phyloP scores from a whole-genome alignment of 2,329 filamentous ascomycete species.

The Aspergillus latus region DNA sequence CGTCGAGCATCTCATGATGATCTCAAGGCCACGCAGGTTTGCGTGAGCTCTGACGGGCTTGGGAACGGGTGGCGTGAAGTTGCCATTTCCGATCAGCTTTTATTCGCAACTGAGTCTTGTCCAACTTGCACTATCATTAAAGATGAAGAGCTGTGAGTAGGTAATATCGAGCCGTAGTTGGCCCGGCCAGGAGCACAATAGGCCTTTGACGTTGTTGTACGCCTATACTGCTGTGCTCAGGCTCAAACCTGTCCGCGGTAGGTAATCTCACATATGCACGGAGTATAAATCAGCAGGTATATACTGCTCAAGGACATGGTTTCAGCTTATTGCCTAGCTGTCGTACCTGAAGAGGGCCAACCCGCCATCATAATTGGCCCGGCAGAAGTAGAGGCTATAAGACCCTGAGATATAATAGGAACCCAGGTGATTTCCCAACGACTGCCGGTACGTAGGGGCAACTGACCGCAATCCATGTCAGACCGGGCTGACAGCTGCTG shows the following conservation, averaged over 20 bases:
- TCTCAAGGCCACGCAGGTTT: constrained; percentile 7
- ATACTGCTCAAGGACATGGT: neutral
- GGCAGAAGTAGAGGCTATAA: neutral
- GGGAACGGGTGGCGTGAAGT: neutral
- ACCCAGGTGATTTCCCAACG: neutral
- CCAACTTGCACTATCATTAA: neutral
- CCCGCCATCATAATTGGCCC: neutral
- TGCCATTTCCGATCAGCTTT: neutral
- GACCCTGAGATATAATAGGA: neutral
- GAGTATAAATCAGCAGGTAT: neutral
- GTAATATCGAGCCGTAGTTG: neutral
- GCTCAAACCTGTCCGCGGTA: neutral
- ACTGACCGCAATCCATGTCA: constrained; percentile 5
- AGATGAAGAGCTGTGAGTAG: neutral
- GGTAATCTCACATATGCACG: neutral
- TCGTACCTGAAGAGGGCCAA: no score
- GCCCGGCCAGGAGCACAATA: neutral
- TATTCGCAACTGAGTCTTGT: neutral
- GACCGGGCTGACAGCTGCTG: neutral
- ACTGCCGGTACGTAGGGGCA: neutral
- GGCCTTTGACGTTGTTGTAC: neutral
- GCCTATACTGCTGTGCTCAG: neutral
- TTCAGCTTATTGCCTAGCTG: neutral
- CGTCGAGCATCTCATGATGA: constrained; percentile 10
- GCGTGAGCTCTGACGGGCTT: neutral